Base-by-base conservation (phyloP, 2,329 filamentous ascomycete species). In the Colletotrichum coccodes region DNA sequence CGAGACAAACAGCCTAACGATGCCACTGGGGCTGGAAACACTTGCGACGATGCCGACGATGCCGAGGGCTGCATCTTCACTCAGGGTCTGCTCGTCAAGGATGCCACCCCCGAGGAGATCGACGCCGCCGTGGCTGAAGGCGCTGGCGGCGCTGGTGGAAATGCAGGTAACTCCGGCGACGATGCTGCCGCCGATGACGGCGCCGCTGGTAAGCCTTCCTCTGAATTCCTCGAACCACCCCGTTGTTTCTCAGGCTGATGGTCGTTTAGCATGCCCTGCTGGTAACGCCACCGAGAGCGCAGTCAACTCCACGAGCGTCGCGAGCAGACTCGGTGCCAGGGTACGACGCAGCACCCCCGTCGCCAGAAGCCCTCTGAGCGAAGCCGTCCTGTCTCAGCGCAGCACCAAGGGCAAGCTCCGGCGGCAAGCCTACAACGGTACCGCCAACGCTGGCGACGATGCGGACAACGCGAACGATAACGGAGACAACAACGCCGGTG, bases 41-140 rank as follows among this genome's bases (percentile, higher is more conserved):
- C 83, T 34, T 89, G 87, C 71, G 81, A 89, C 70, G 79, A 79
- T 21, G 76, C 72, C 3, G 76, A 85, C 53, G 84, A 88, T 66
- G 74, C 79, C 2, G 77, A 78, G 4, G 87, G 87, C 8, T 89
- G 87, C 74, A 89, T 89, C 75, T 88, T 87, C 74, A 81, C 82
- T 7, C 76, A 85, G 68, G 80, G 81, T 18, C 81, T 88, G 6
- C 80, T 88, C 12, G 86, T 89, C 7, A 79, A 87, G 36, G 87
- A 89, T 69, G 85, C 85, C 26, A 85, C 82, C 1, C 79, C 81
- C 14, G 86, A 79, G 4, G 87, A 89, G 76, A 84, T 89, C 69
- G 72, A 77, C 12, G 80, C 83, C 9, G 86, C 85, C 6, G 84
- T 85, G 40, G 79, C 80, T 30, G 82, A 75, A 70, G 74, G 79